These are phyloP conservation scores for Blastocystis sp. DNA, from an alignment of 352 stramenopile genomes.

Conservation along the genomic window DNA sequence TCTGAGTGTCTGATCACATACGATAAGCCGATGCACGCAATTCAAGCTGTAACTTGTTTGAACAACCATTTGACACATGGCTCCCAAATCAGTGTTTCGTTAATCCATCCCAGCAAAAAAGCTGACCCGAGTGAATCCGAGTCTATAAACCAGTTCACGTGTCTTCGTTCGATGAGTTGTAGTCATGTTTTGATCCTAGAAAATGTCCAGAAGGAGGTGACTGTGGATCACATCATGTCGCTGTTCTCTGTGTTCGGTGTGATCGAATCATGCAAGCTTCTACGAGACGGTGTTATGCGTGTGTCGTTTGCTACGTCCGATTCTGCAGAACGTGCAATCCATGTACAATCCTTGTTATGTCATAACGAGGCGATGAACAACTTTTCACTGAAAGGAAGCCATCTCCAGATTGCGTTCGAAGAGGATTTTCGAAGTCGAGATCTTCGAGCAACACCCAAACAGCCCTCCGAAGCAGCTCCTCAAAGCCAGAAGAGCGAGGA, in stretches of 20 bases:
- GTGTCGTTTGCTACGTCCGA: neutral
- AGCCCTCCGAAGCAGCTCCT: no score
- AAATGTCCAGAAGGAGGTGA: neutral
- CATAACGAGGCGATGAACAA: neutral
- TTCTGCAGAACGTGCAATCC: neutral
- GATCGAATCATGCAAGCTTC: neutral
- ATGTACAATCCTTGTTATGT: neutral
- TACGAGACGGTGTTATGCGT: neutral
- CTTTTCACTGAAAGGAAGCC: constrained; percentile 11
- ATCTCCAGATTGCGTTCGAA: neutral
- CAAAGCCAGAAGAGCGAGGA: no score
- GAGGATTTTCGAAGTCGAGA: neutral
- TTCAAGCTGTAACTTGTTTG: constrained; percentile 35
- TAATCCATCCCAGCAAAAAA: neutral
- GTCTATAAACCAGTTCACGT: neutral
- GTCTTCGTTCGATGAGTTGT: neutral
- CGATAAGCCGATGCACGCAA: neutral
- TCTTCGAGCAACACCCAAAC: no score
- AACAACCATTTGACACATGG: constrained; percentile 23
- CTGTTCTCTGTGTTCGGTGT: neutral
- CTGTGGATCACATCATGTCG: neutral
- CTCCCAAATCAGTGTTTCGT: neutral
- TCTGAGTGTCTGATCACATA: neutral
- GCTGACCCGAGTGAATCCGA: neutral
- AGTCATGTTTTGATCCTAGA: neutral